phyloP scores from a whole-genome alignment of 1,284 basidiomycete species.

The Mycena citricolor region DNA sequence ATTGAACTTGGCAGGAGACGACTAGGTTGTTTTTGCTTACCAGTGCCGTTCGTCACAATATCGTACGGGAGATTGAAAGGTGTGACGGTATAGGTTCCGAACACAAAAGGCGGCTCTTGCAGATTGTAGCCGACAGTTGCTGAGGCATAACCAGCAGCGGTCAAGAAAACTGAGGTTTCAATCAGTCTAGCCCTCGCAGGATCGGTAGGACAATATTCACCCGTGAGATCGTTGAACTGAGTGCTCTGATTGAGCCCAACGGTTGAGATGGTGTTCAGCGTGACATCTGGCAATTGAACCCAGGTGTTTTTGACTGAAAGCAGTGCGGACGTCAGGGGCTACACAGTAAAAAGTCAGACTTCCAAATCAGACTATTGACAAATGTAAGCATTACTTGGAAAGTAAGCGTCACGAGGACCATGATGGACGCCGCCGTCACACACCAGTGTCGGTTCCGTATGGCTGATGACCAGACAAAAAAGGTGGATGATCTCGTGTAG shows the following conservation, averaged over 20 bases:
- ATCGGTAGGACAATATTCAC: slow-evolving; percentile 31
- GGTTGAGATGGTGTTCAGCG: slow-evolving; percentile 34
- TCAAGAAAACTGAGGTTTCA: slow-evolving; percentile 53
- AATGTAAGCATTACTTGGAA: too few relatives aligned
- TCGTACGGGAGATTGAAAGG: slow-evolving; percentile 39
- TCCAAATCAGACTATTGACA: too few relatives aligned
- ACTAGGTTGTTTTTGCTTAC: not conserved
- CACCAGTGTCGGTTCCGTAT: slow-evolving; percentile 47
- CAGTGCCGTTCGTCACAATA: slow-evolving; percentile 30
- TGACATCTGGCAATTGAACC: slow-evolving; percentile 32
- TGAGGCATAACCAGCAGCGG: slow-evolving; percentile 52
- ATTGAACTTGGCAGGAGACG: not conserved
- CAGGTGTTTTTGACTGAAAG: slow-evolving; percentile 46
- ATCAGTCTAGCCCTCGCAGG: not conserved
- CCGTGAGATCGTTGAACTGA: slow-evolving; percentile 46
- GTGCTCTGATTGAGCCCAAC: slow-evolving; percentile 45
- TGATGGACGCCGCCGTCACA: slow-evolving; percentile 45
- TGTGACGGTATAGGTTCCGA: slow-evolving; percentile 44
- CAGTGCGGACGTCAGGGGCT: slow-evolving; percentile 49
- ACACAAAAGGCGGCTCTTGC: slow-evolving; percentile 43
- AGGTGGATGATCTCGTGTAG: slow-evolving; percentile 51
- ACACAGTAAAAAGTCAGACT: too few relatives aligned
- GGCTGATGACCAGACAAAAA: slow-evolving; percentile 45
- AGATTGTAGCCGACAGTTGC: slow-evolving; percentile 47
- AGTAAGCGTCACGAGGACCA: slow-evolving; percentile 44